These are phyloP conservation scores for Cenchrus americanus DNA, from an alignment of 176 grass and related monocot species.

Conservation along the genomic window DNA sequence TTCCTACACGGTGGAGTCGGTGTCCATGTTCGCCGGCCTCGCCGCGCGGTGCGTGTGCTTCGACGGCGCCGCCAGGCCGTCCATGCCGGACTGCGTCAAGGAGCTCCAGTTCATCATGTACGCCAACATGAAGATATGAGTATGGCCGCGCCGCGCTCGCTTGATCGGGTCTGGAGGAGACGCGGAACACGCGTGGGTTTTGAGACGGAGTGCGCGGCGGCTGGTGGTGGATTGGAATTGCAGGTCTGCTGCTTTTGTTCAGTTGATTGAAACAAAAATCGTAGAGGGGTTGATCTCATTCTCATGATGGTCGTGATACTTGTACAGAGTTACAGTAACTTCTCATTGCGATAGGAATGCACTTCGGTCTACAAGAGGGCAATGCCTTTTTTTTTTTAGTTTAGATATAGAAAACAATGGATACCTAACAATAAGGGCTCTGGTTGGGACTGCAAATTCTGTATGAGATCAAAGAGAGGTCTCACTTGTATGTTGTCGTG, in stretches of 20 bases:
- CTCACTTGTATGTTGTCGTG: too few species aligned
- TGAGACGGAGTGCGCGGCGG: not conserved
- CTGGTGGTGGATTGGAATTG: not conserved
- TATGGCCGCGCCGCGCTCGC: not conserved
- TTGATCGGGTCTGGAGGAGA: too few species aligned
- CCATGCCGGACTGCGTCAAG: conserved; percentile 88
- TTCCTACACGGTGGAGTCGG: conserved; percentile 76
- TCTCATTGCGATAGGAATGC: conserved; percentile 6
- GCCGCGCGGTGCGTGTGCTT: conserved; percentile 88
- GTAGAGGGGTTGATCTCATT: not conserved
- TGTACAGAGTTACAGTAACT: conserved; percentile 44
- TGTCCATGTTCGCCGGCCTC: conserved; percentile 73
- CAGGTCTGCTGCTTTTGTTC: conserved; percentile 14
- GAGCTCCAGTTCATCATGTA: conserved; percentile 84
- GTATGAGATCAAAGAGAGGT: too few species aligned
- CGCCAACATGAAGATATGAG: conserved; percentile 86
- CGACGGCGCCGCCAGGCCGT: conserved; percentile 70
- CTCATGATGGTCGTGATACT: not conserved
- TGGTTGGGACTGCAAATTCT: not conserved
- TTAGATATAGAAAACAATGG: not conserved
- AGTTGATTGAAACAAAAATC: not conserved
- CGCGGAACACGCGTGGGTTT: not conserved
- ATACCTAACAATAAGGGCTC: not conserved
- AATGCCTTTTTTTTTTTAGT: not conserved
- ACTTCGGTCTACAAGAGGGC: not conserved